A percentile compares a stretch with the other conserved stretches of the same genome.
These are phyloP conservation scores for Lantana camara DNA, from an alignment of 257 asterid species.

Conservation along the genomic window DNA sequence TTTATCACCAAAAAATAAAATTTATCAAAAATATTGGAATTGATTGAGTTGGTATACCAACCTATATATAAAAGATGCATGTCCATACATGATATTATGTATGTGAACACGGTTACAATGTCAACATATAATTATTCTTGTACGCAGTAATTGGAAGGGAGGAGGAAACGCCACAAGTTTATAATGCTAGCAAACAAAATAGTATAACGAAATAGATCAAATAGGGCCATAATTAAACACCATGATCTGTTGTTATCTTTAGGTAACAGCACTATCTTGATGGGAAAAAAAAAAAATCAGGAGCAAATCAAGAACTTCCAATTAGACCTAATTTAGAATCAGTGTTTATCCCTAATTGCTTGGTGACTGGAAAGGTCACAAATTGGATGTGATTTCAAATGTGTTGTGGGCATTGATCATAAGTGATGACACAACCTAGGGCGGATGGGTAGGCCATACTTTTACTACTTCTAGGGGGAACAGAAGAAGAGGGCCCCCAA, in stretches of 20 bases:
- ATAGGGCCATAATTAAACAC: neutral
- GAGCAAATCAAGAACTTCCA: conserved; percentile 21
- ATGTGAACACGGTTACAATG: too few relatives aligned
- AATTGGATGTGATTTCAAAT: conserved; percentile 17
- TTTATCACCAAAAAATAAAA: too few relatives aligned
- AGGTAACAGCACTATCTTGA: conserved; percentile 8
- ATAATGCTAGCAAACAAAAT: too few relatives aligned
- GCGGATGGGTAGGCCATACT: conserved; percentile 5
- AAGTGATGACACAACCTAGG: conserved; percentile 23
- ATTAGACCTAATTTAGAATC: neutral
- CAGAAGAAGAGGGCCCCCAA: conserved; percentile 34
- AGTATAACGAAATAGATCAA: neutral
- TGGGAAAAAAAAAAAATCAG: neutral
- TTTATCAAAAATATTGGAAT: too few relatives aligned
- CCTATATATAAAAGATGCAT: too few relatives aligned
- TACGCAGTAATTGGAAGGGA: too few relatives aligned
- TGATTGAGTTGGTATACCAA: too few relatives aligned
- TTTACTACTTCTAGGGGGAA: conserved; percentile 32
- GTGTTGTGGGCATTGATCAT: conserved; percentile 11
- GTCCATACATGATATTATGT: too few relatives aligned
- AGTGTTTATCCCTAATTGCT: conserved; percentile 21
- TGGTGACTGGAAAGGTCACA: conserved; percentile 18
- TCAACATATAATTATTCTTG: too few relatives aligned
- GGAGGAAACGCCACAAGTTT: too few relatives aligned
- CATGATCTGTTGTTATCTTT: conserved; percentile 14